Conservation (phyloP, 169 alveolate genomes). For the Eimeria praecox region DNA sequence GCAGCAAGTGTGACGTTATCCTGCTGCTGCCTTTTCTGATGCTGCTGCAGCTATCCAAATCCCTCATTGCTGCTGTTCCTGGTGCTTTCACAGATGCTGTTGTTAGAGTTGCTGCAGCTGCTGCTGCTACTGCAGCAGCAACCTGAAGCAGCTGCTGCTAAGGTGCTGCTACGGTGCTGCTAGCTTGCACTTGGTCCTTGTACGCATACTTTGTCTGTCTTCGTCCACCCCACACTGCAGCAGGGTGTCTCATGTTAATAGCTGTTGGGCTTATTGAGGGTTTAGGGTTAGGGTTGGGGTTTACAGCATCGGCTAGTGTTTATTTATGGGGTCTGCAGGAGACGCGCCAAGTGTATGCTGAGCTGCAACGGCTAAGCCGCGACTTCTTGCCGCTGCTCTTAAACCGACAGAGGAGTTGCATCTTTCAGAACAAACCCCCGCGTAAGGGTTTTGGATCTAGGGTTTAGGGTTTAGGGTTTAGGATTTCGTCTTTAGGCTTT, state of each 20-base stretch:
- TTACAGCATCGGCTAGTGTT: neutral
- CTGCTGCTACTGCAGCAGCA: neutral
- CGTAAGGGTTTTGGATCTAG: conserved; percentile 2
- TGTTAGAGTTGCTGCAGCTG: neutral
- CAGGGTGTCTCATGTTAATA: neutral
- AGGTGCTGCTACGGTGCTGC: conserved; percentile 1
- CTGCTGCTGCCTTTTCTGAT: neutral
- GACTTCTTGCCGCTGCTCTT: conserved; percentile 60
- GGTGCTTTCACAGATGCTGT: neutral
- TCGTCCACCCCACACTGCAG: neutral
- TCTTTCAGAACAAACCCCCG: conserved; percentile 17
- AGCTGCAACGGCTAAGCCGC: conserved; percentile 44
- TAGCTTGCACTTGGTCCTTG: neutral
- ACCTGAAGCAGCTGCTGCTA: neutral
- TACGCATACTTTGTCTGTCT: neutral
- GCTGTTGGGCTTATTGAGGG: neutral
- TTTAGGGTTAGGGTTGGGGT: neutral
- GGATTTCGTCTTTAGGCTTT: neutral
- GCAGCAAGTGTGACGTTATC: conserved; percentile 27
- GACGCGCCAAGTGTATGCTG: conserved; percentile 46
- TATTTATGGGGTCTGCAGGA: conserved; percentile 39
- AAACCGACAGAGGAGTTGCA: conserved; percentile 28
- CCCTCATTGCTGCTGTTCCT: neutral
- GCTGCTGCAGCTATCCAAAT: neutral
- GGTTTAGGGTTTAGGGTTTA: neutral